These are phyloP conservation scores for Fusarium redolens DNA, from an alignment of 2,329 filamentous ascomycete genomes.

Conservation along the genomic window DNA sequence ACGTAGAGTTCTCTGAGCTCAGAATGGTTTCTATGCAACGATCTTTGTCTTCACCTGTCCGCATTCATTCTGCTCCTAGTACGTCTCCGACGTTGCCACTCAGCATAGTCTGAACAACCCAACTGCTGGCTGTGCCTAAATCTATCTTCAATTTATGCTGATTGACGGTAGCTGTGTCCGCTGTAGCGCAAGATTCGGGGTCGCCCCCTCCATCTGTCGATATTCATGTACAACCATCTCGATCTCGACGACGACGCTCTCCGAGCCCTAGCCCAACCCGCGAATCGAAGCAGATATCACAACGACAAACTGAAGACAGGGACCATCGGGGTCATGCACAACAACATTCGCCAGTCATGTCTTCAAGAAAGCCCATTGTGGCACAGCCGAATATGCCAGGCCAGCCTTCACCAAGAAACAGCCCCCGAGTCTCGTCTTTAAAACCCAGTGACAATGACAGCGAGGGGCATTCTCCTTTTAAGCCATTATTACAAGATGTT, in stretches of 20 bases:
- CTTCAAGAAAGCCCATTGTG: constrained; percentile 62
- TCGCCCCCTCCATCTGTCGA: constrained; percentile 67
- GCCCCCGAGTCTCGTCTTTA: constrained; percentile 41
- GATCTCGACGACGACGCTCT: constrained; percentile 63
- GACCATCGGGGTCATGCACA: constrained; percentile 54
- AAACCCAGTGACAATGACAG: constrained; percentile 51
- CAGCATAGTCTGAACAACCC: neutral
- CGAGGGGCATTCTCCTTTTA: constrained; percentile 55
- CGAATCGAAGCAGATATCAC: constrained; percentile 55
- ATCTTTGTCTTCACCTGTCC: constrained; percentile 71
- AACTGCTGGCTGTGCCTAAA: constrained; percentile 19
- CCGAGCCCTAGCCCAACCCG: constrained; percentile 64
- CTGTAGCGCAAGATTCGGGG: constrained; percentile 55
- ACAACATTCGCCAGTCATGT: constrained; percentile 52
- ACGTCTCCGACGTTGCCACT: constrained; percentile 55
- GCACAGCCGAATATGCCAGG: constrained; percentile 55
- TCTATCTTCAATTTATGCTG: constrained; percentile 40
- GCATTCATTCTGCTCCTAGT: constrained; percentile 68
- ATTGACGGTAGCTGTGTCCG: constrained; percentile 50
- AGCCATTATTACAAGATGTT: constrained; percentile 71
- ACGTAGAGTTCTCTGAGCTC: constrained; percentile 53
- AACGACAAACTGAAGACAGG: constrained; percentile 58
- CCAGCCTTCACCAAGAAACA: constrained; percentile 46
- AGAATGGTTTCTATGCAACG: constrained; percentile 72
- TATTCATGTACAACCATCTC: constrained; percentile 61